Evolutionary conservation across 495 filamentous ascomycete genomes (phyloP), one percentile per base, ranked within the genome.

Genomic region (Hypoxylon trugodes): DNA sequence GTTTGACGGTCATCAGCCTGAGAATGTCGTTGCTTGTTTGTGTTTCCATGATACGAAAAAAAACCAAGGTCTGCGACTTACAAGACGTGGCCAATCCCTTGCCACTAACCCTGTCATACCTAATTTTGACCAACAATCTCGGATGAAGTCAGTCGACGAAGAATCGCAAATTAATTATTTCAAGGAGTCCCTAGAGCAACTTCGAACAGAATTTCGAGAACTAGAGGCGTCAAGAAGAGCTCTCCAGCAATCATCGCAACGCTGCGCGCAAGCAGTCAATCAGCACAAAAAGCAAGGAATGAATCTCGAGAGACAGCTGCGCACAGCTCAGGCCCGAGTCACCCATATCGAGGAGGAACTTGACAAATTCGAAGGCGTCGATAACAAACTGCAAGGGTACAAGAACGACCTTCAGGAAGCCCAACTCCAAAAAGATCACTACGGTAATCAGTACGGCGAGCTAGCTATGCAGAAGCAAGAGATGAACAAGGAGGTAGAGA

Each of bases 71-170:
- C 70, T 89, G n/a, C 78, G 86, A 58, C 75, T 91, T 13, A 81
- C 79, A 6, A 87, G 78, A 47, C 81, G 79, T 48, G 76, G 77
- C 24, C 85, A 84, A 5, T 69, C 42, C 22, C 57, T 79, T 8
- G 33, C 38, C 10, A 76, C 77, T 1, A 57, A 43, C 19, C 77
- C 77, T 1, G 58, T 81, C 13, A 36, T 45, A 6, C 71, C 71
- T 2, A 64, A 59, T 22, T 41, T 38, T 32, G 57, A 58, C 8
- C 76, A 82, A 2, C 73, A 65, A n/a, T 77, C 87, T 19, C 86
- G 92, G 6, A 96, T 98, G 87, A 89, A 89, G 73, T 89, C 91
- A 0, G 90, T 96, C 67, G 76, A 86, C 6, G 84, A 81, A 36
- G 76, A 73, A 40, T 68, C 67, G 15, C 64, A 73, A 19, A 42